A percentile compares a stretch with the other conserved stretches of the same genome.
Conservation (phyloP, 2,329 filamentous ascomycete genomes). For the Clarireedia hainanense region DNA sequence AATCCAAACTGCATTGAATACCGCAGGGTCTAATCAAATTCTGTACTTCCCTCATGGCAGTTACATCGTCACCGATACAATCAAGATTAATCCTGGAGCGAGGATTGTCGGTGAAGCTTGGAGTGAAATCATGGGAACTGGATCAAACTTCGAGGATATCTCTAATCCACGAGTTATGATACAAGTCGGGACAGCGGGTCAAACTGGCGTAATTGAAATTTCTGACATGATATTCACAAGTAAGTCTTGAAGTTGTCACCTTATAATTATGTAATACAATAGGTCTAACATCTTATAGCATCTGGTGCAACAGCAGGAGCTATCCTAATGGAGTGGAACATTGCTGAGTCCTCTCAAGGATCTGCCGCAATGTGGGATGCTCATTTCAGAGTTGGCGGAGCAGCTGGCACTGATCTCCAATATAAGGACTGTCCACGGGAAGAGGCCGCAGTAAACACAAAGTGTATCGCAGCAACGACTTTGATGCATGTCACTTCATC, state of each 20-base stretch:
- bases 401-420: conserved; percentile 30
- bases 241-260: conserved; percentile 11
- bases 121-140: conserved; percentile 32
- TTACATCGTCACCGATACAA: conserved; percentile 42
- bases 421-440: conserved; percentile 26
- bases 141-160: conserved; percentile 35
- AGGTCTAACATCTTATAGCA: too few species aligned
- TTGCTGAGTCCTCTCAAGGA: conserved; percentile 25
- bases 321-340: conserved; percentile 34
- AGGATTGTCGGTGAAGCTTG: conserved; percentile 33
- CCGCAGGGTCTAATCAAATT: conserved; percentile 28
- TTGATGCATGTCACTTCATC: conserved; percentile 16
- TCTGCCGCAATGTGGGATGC: conserved; percentile 29
- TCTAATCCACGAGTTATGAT: conserved; percentile 37
- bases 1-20: conserved; percentile 53
- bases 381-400: conserved; percentile 34
- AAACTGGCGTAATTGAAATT: conserved; percentile 37
- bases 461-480: conserved; percentile 14
- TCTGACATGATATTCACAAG: conserved; percentile 34
- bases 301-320: conserved; percentile 30
- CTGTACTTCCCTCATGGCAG: conserved; percentile 47
- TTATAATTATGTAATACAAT: too few species aligned
- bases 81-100: conserved; percentile 35
- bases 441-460: conserved; percentile 17
- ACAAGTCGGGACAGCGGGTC: conserved; percentile 32